A percentile compares a stretch with the other conserved stretches of the same genome.
Evolutionary conservation across 257 asterid genomes (phyloP).

Genomic region (Solanum lycopersicoides): DNA sequence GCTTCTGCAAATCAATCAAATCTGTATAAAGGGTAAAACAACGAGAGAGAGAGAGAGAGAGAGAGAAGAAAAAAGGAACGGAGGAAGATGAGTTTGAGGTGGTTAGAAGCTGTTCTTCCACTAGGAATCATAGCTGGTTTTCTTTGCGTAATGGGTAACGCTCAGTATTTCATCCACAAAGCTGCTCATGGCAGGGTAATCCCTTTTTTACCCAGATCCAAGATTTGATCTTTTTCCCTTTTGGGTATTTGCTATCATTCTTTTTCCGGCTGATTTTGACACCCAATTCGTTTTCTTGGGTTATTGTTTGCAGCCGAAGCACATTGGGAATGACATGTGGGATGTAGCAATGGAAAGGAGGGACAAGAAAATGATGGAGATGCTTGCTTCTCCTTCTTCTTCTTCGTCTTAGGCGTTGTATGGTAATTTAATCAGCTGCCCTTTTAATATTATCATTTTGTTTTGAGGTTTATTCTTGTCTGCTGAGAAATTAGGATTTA

Average conservation of each 20-base stretch:
- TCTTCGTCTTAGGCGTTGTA: constrained; percentile 12
- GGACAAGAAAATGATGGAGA: constrained; percentile 77
- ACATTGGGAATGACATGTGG: constrained; percentile 81
- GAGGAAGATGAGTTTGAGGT: constrained; percentile 30
- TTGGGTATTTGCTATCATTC: background rate
- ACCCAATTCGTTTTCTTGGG: background rate
- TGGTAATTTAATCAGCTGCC: background rate
- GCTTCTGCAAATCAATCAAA: background rate
- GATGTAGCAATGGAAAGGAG: constrained; percentile 83
- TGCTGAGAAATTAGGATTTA: background rate
- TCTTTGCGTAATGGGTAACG: constrained; percentile 92
- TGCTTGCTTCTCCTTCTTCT: constrained; percentile 39
- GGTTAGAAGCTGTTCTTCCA: constrained; percentile 78
- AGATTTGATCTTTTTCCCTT: background rate
- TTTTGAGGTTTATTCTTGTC: background rate
- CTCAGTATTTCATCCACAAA: constrained; percentile 78
- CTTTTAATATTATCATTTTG: background rate
- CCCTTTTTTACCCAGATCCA: background rate
- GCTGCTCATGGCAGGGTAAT: constrained; percentile 88
- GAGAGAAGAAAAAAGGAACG: background rate
- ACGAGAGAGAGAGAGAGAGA: background rate
- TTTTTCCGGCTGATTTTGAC: background rate
- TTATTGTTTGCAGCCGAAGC: constrained; percentile 61
- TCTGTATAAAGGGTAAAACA: background rate
- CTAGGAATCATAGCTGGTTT: constrained; percentile 88